Percentiles rank a stretch among this genome's conserved stretches.
Evolutionary conservation across 306 rosid species (phyloP).

Genomic region (Alnus glutinosa): DNA sequence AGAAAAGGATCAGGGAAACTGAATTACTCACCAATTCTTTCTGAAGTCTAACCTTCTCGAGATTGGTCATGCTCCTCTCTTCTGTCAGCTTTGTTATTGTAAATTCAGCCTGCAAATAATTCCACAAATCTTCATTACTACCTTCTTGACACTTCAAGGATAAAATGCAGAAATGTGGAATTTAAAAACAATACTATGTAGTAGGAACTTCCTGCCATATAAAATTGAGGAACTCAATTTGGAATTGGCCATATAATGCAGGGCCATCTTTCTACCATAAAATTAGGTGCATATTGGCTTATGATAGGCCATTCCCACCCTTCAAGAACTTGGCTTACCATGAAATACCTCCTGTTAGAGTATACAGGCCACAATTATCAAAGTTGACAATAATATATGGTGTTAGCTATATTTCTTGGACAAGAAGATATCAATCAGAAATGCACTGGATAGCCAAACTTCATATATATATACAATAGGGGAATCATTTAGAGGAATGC

Average conservation of each 20-base stretch:
- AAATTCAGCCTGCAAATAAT: slow-evolving; percentile 66
- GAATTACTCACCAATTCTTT: slow-evolving; percentile 61
- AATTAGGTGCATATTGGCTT: not conserved
- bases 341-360: too few species aligned
- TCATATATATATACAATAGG: too few species aligned
- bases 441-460: not conserved
- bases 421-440: slow-evolving; percentile 6
- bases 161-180: not conserved
- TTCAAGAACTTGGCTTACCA: not conserved
- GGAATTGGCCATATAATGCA: slow-evolving; percentile 24
- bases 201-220: not conserved
- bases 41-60: slow-evolving; percentile 62
- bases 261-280: slow-evolving; percentile 17
- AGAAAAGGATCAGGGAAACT: not conserved
- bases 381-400: not conserved
- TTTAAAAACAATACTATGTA: slow-evolving; percentile 2
- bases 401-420: not conserved
- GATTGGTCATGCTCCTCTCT: slow-evolving; percentile 47
- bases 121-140: slow-evolving; percentile 25
- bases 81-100: slow-evolving; percentile 58
- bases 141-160: slow-evolving; percentile 14
- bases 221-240: slow-evolving; percentile 18
- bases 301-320: not conserved
- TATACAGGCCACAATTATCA: too few species aligned
- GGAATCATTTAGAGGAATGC: too few species aligned